These are phyloP conservation scores for Eleusine coracana DNA, from an alignment of 176 grass and related monocot species.

Conservation along the genomic window DNA sequence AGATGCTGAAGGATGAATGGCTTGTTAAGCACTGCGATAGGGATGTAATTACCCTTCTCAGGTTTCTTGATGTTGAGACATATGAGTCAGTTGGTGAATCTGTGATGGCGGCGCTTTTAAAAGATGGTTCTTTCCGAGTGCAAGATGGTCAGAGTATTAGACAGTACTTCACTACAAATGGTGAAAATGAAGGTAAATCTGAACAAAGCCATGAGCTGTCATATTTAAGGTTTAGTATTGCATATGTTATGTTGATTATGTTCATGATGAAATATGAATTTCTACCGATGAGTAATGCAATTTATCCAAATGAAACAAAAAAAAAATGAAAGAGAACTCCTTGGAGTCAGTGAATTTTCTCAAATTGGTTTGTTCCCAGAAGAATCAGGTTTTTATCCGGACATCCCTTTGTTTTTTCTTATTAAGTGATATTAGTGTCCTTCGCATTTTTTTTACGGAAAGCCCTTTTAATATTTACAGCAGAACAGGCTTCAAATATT, in stretches of 20 bases:
- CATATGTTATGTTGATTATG: conserved; percentile 7
- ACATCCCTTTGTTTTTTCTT: conserved; percentile 5
- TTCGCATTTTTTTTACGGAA: not conserved
- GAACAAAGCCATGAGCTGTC: not conserved
- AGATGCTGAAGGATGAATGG: conserved; percentile 98
- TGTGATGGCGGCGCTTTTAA: conserved; percentile 73
- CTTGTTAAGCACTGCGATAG: conserved; percentile 72
- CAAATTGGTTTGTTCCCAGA: not conserved
- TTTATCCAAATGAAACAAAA: conserved; percentile 4
- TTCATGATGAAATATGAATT: conserved; percentile 17
- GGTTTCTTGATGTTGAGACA: conserved; percentile 91
- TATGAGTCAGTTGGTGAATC: conserved; percentile 89
- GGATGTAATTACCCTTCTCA: conserved; percentile 68
- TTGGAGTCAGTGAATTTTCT: not conserved
- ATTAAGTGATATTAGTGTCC: conserved; percentile 20
- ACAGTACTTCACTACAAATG: conserved; percentile 52
- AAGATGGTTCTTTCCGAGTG: conserved; percentile 63
- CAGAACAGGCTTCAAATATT: conserved; percentile 56
- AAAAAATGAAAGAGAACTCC: conserved; percentile 11
- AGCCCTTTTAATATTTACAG: conserved; percentile 24
- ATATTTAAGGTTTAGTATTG: conserved; percentile 5
- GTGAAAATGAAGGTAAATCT: conserved; percentile 57
- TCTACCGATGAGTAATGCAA: not conserved
- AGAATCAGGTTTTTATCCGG: conserved; percentile 1
- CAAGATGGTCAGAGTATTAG: conserved; percentile 75